Evolutionary conservation across 345 rosid species (phyloP), one percentile per base, ranked within the genome.

Genomic region (Citrus mangshanensis): DNA sequence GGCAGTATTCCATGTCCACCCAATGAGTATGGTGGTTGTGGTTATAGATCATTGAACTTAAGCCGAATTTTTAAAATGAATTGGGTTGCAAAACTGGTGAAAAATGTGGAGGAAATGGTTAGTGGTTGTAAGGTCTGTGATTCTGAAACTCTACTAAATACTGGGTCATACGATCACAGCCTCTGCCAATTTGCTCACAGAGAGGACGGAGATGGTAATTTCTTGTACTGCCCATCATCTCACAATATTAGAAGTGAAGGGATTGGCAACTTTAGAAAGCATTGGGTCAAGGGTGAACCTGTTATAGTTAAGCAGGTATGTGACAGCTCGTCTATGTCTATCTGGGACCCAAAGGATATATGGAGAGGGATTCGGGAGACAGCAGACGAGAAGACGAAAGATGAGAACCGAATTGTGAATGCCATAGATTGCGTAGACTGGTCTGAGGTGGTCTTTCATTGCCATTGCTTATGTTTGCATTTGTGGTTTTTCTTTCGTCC

Each of bases 1-100:
- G 91, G 97, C 80, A 94, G 95, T 79, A 92, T 97, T 81, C 94
- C 93, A 5, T 97, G 99, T 83, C 98, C 98, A 19, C 95, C 95
- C 24, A 89, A 81, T 86, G 93, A 86, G 24, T 87, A 88, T 74
- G 95, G 97, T 82, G 99, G 98, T 78, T 97, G 99, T 79, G 89
- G 93, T 78, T 83, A 81, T 75, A 82, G 54, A 30, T 84, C 94
- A 77, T 81, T 94, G 84, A 91, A 87, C 77, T 91, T 97, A 28
- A 87, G 90, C 68, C 91, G 97, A 81, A 97, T 93, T 76, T 94
- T 94, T 78, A 97, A 97, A 91, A 94, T 94, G 97, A 97, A 93
- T 74, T 97, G 98, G 99, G 96, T 93, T 80, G 98, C 99, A 62
- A 94, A 93, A 80, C 93, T 94, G 82, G 98, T 93, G 74, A 96